phyloP scores from a whole-genome alignment of 768 basidiomycete genomes.

The Amanita brunnescens region DNA sequence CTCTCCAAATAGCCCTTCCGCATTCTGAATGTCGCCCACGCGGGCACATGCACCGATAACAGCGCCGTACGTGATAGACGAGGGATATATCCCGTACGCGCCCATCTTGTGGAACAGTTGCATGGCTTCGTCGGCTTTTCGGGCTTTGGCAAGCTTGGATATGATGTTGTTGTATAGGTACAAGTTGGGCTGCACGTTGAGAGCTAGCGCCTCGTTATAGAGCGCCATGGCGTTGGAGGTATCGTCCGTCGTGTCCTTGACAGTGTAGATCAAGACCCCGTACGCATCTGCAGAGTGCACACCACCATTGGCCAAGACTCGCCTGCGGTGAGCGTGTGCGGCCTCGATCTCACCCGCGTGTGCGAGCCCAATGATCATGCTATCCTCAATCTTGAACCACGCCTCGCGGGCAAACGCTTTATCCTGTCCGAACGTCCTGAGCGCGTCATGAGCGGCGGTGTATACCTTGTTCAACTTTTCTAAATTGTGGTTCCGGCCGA shows the following conservation, averaged over 20 bases:
- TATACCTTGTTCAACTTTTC: slow-evolving; percentile 62
- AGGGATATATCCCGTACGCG: slow-evolving; percentile 45
- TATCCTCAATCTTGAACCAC: slow-evolving; percentile 80
- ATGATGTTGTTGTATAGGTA: slow-evolving; percentile 98
- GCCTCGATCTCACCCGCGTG: slow-evolving; percentile 72
- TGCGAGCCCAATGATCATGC: slow-evolving; percentile 82
- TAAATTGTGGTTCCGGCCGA: slow-evolving; percentile 56
- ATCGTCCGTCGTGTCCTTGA: slow-evolving; percentile 95
- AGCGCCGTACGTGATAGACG: slow-evolving; percentile 91
- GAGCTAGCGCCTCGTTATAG: slow-evolving; percentile 66
- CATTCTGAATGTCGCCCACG: slow-evolving; percentile 79
- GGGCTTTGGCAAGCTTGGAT: slow-evolving; percentile 88
- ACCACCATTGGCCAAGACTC: slow-evolving; percentile 70
- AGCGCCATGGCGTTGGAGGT: slow-evolving; percentile 79
- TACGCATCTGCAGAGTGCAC: slow-evolving; percentile 87
- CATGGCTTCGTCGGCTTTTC: slow-evolving; percentile 86
- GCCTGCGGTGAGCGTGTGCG: slow-evolving; percentile 72
- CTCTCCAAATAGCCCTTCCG: slow-evolving; percentile 77
- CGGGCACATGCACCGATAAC: slow-evolving; percentile 91
- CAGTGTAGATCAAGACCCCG: slow-evolving; percentile 77
- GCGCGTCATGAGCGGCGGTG: slow-evolving; percentile 50
- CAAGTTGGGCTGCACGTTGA: slow-evolving; percentile 67
- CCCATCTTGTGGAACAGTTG: slow-evolving; percentile 89
- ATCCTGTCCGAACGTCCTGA: slow-evolving; percentile 28
- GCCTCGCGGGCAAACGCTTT: slow-evolving; percentile 20